phyloP scores from a whole-genome alignment of 352 stramenopile species.

The Globisporangium okanoganense region DNA sequence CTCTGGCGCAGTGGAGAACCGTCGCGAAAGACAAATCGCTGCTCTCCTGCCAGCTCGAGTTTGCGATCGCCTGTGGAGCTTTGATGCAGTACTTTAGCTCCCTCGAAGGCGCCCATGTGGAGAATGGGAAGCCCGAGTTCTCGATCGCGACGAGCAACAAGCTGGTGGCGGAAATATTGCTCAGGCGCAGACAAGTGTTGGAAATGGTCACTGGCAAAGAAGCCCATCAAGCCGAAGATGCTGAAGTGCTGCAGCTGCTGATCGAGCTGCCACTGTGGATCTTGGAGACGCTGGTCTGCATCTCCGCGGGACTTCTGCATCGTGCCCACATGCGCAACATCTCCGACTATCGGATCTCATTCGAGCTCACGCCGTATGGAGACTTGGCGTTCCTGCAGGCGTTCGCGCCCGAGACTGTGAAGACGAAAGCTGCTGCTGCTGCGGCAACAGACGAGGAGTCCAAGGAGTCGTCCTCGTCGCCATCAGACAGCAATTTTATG shows the following conservation, averaged over 20 bases:
- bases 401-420: conserved; percentile 50
- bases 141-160: conserved; percentile 30
- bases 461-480: conserved; percentile 20
- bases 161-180: conserved; percentile 38
- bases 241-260: conserved; percentile 26
- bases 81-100: conserved; percentile 48
- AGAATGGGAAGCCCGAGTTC: conserved; percentile 7
- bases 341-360: conserved; percentile 77
- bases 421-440: conserved; percentile 18
- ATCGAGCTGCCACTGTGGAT: conserved; percentile 61
- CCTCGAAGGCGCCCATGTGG: conserved; percentile 14
- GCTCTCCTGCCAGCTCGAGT: conserved; percentile 31
- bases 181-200: conserved; percentile 35
- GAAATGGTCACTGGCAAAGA: conserved; percentile 10
- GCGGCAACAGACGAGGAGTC: conserved; percentile 14
- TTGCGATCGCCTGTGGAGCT: conserved; percentile 39
- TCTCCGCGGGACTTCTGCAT: conserved; percentile 63
- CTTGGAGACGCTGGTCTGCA: conserved; percentile 63
- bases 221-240: conserved; percentile 14
- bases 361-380: conserved; percentile 77
- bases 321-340: conserved; percentile 70
- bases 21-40: conserved; percentile 17
- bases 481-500: conserved; percentile 17
- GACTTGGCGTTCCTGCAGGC: conserved; percentile 72
- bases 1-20: conserved; percentile 37